Evolutionary conservation across 2,329 filamentous ascomycete genomes (phyloP), one percentile per base, ranked within the genome.

Genomic region (Colletotrichum viniferum): DNA sequence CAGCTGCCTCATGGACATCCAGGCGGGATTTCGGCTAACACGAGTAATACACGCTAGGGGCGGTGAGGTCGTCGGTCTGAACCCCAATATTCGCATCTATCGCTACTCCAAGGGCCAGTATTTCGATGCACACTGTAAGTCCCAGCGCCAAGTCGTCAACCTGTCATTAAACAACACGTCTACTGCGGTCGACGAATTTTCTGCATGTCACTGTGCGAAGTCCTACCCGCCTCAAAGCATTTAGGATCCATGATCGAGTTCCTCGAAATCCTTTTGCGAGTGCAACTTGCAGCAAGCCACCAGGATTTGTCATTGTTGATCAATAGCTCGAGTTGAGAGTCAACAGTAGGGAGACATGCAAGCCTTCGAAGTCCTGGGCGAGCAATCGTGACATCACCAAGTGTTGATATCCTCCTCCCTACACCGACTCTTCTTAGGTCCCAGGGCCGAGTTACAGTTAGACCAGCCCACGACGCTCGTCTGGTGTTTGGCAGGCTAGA

Each of bases 111-210:
- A 93, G 78, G 95, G 95, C 0, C 96, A 98, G 82, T 98, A 96
- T 83, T 98, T 98, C 82, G 96, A 96, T 81, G 93, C 95, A 80
- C 96, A 98, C 83, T 98, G 95, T 96, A 90, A 80, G 93, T 77
- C 69, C 65, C 56, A 60, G 18, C 48, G 43, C 58, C 56, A 67
- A 36, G 14, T 64, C 69, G 24, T 73, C 68, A 48, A 73, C 69
- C 64, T 75, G 73, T 73, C 73, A 73, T 68, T 36, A 28, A 68
- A 69, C 69, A 69, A 63, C 73, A 73, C 69, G 64, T 30, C 21
- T 56, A 43, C 69, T 43, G 34, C 30, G 14, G 70, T 21, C 13
- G 56, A 58, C 55, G n/a, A 38, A 21, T 13, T 64, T 48, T n/a
- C 58, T 68, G 58, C 73, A 16, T n/a, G 48, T 48, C 28, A 48